These are phyloP conservation scores for Wickerhamomyces chambardii DNA, from an alignment of 805 yeast genomes.

Conservation along the genomic window DNA sequence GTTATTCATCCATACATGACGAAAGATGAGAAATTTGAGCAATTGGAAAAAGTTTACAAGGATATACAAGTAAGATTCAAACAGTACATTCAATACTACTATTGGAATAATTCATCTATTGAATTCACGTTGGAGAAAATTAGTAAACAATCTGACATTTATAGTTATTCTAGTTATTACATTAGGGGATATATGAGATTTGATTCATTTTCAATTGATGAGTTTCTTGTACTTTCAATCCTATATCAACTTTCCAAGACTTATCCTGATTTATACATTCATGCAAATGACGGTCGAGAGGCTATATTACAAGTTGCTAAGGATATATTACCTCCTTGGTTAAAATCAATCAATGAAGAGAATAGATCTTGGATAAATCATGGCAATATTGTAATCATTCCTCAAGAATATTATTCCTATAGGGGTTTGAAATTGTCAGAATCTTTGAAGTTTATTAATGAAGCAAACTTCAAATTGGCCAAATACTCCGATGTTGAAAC, in stretches of 20 bases:
- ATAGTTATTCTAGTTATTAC: conserved; percentile 25
- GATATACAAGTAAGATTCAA: conserved; percentile 17
- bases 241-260: conserved; percentile 27
- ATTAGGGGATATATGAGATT: conserved; percentile 24
- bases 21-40: conserved; percentile 6
- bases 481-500: conserved; percentile 15
- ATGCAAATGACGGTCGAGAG: conserved; percentile 48
- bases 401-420: conserved; percentile 23
- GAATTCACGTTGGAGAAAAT: background rate
- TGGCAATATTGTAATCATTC: conserved; percentile 29
- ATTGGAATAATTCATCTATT: conserved; percentile 28
- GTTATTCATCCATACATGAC: conserved; percentile 20
- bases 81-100: conserved; percentile 29
- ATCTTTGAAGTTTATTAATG: conserved; percentile 29
- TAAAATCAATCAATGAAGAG: conserved; percentile 1
- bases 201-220: no score
- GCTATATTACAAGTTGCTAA: conserved; percentile 24
- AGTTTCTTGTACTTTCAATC: no score
- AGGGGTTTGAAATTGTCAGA: conserved; percentile 28
- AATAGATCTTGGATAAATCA: conserved; percentile 47
- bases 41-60: conserved; percentile 8
- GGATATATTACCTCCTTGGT: no score
- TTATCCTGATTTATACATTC: conserved; percentile 30
- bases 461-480: conserved; percentile 25
- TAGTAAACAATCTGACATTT: conserved; percentile 1